These are phyloP conservation scores for Aspergillus avenaceus DNA, from an alignment of 495 filamentous ascomycete species.

Conservation along the genomic window DNA sequence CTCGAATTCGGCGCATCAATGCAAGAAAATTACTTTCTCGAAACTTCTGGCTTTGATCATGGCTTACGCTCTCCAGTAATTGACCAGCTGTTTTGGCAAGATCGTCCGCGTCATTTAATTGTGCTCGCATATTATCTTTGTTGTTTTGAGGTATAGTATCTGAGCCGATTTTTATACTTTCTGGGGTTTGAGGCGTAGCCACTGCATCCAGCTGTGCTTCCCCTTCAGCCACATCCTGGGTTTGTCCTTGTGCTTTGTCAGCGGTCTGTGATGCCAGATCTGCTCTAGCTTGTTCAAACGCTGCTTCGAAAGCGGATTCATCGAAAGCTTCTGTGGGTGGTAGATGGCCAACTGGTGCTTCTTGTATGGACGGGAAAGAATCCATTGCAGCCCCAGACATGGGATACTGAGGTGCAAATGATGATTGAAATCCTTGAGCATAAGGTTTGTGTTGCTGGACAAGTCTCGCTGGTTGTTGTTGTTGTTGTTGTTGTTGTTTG, in stretches of 20 bases:
- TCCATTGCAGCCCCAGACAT: conserved; percentile 23
- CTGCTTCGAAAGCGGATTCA: conserved; percentile 60
- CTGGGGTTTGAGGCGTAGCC: conserved; percentile 6
- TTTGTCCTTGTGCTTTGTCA: conserved; percentile 9
- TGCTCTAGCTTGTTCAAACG: conserved; percentile 50
- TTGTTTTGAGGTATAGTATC: conserved; percentile 40
- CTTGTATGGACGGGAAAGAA: conserved; percentile 24
- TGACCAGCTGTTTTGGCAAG: conserved; percentile 67
- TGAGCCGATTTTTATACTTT: conserved; percentile 46
- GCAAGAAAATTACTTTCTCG: conserved; percentile 72
- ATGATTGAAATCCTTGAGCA: conserved; percentile 27
- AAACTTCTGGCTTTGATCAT: conserved; percentile 69
- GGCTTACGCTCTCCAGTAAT: conserved; percentile 63
- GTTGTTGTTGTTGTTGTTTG: conserved; percentile 35
- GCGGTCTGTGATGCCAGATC: conserved; percentile 32
- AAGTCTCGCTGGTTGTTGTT: conserved; percentile 17
- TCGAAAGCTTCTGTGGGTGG: conserved; percentile 41
- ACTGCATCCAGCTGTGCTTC: neutral
- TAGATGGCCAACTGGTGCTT: conserved; percentile 11
- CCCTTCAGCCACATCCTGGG: conserved; percentile 9
- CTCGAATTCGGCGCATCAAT: conserved; percentile 65
- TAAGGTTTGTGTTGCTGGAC: conserved; percentile 21
- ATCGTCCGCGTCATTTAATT: conserved; percentile 54
- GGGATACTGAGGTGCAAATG: conserved; percentile 26
- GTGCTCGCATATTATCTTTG: conserved; percentile 22